These are phyloP conservation scores for Astrothelium macrocarpum DNA, from an alignment of 495 filamentous ascomycete genomes.

Conservation along the genomic window DNA sequence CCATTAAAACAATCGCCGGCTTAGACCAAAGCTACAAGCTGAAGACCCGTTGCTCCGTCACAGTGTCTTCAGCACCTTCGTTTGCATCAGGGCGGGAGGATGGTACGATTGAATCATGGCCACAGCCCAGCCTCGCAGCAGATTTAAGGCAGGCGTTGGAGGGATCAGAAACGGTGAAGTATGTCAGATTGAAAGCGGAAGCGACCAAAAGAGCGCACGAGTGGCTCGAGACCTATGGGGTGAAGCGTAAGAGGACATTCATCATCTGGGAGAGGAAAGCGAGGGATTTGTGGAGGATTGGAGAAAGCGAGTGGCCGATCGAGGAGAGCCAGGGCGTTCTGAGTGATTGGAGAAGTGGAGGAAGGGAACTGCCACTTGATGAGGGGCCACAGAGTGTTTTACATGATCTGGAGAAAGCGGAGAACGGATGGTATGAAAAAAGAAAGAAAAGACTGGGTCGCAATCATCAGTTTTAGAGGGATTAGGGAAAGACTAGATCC, in stretches of 20 bases:
- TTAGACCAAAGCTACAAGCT: background rate
- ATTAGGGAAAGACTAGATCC: no score
- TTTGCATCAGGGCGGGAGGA: background rate
- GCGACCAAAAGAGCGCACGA: background rate
- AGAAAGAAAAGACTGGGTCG: background rate
- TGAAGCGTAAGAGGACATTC: background rate
- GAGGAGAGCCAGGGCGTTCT: background rate
- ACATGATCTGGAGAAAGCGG: background rate
- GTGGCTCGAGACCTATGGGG: background rate
- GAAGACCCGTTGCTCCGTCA: background rate
- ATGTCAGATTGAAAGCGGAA: background rate
- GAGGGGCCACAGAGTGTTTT: background rate
- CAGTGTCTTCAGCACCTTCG: background rate
- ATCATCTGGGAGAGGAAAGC: background rate
- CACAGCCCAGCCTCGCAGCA: background rate
- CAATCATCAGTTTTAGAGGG: no score
- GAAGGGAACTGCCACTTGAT: background rate
- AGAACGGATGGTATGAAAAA: background rate
- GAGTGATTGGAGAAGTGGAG: background rate
- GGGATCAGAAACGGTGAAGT: background rate
- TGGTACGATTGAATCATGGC: background rate
- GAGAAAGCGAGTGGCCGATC: background rate
- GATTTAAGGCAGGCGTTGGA: background rate
- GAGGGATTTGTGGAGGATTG: background rate
- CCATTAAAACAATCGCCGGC: background rate